Base-by-base conservation (phyloP, 768 basidiomycete species). In the Ephemerocybe angulata region DNA sequence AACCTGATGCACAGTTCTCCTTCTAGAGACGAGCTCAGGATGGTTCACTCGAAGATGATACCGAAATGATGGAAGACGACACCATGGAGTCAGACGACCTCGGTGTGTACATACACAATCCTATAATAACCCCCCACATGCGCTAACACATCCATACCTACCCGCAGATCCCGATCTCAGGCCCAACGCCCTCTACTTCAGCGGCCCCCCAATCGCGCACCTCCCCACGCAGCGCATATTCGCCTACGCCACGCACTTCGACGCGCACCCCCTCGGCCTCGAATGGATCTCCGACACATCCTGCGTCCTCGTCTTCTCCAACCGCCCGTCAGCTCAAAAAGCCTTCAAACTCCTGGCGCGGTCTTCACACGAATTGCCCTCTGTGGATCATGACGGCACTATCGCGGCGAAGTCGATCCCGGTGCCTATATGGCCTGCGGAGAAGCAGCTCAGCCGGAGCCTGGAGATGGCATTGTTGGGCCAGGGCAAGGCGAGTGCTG, bases 251-350 rank as follows among this genome's bases (percentile, higher is more conserved):
- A 87, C 84, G 1, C 86, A 92, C 60, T 90, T 88, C 62, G 86
- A 88, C 44, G 77, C 84, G 0, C 75, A 80, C 19, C 90, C 90
- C 0, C 77, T 90, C 58, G 90, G 80, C 7, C 72, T 93, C 7
- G 91, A 93, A 71, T 93, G 91, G 91, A 79, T 93, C 19, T 84
- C 91, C 66, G 91, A 93, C 70, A 85, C 74, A 22, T 90, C 87
- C 24, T 92, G 89, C 61, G 79, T 93, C 3, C 73, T 93, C 49
- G 86, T 93, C 40, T 93, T 90, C 64, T 70, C 78, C 6, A 77
- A 81, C 35, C 81, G 76, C 49, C 57, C 70, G 33, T 67, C 75
- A 12, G 89, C 89, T 12, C 76, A 79, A 24, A 60, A 70, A 1
- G 85, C 81, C 1, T 76, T 79, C 59, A 68, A 72, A 11, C 63